Conservation (phyloP, 2,329 filamentous ascomycete genomes). For the Penicillium sclerotigenum region DNA sequence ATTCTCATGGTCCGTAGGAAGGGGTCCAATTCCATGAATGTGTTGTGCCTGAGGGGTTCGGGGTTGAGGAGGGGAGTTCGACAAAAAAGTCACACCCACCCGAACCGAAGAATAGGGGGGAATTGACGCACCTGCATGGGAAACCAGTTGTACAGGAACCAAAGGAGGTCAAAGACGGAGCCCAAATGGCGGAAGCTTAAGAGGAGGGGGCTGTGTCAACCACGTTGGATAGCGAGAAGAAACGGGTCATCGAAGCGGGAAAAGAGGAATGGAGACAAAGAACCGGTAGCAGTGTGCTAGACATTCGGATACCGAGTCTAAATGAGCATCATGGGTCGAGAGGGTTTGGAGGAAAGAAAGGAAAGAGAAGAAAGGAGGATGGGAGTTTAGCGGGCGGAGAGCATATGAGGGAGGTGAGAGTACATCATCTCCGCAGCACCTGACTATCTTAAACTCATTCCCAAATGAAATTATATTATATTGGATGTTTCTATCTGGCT, state of each 20-base stretch:
- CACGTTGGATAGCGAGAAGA: constrained; percentile 20
- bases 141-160: constrained; percentile 29
- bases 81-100: background rate
- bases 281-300: constrained; percentile 11
- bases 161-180: constrained; percentile 26
- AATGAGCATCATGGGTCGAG: constrained; percentile 13
- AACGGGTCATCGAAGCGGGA: constrained; percentile 44
- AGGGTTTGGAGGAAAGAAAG: constrained; percentile 14
- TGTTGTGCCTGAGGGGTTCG: background rate
- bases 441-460: constrained; percentile 7
- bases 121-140: constrained; percentile 40
- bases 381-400: constrained; percentile 3
- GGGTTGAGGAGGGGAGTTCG: background rate
- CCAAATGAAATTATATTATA: background rate
- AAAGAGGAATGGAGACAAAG: constrained; percentile 16
- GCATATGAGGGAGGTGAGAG: background rate
- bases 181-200: constrained; percentile 19
- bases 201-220: constrained; percentile 28
- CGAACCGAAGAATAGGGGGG: background rate
- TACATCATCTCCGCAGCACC: constrained; percentile 8
- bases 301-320: constrained; percentile 14
- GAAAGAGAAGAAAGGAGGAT: constrained; percentile 4
- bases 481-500: background rate
- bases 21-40: background rate
- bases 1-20: background rate